phyloP scores from a whole-genome alignment of 169 alveolate species.

The Cryptosporidium andersoni region DNA sequence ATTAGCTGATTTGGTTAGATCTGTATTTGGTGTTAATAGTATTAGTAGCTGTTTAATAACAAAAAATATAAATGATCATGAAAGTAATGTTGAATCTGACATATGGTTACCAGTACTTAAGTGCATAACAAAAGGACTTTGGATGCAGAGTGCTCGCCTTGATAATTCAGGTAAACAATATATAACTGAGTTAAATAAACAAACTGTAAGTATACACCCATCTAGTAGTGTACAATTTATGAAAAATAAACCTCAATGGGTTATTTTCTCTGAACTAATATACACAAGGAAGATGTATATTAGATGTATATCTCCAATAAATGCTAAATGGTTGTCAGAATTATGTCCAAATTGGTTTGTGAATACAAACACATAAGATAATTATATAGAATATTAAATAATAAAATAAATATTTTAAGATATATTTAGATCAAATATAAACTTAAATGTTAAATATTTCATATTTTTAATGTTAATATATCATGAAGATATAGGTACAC shows the following conservation, averaged over 20 bases:
- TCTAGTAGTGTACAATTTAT: slow-evolving; percentile 76
- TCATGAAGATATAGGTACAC: too few species aligned
- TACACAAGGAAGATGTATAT: slow-evolving; percentile 86
- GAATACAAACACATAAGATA: not conserved
- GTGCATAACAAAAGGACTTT: slow-evolving; percentile 79
- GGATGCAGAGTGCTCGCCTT: slow-evolving; percentile 74
- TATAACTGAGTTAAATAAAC: slow-evolving; percentile 57
- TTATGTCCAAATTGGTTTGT: slow-evolving; percentile 49
- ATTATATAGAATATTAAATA: not conserved
- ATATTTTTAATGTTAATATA: not conserved
- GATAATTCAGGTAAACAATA: slow-evolving; percentile 71
- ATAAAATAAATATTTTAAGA: not conserved
- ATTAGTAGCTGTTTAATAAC: slow-evolving; percentile 27
- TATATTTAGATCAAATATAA: not conserved
- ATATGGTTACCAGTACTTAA: slow-evolving; percentile 69
- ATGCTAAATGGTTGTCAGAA: slow-evolving; percentile 72
- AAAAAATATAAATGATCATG: not conserved
- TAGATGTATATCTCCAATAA: slow-evolving; percentile 80
- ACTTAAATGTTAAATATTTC: not conserved
- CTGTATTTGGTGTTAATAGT: slow-evolving; percentile 24
- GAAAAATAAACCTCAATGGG: slow-evolving; percentile 80
- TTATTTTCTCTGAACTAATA: slow-evolving; percentile 87
- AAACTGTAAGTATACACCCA: slow-evolving; percentile 80
- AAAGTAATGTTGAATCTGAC: not conserved
- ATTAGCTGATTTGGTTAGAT: slow-evolving; percentile 29